Evolutionary conservation across 768 basidiomycete genomes (phyloP), one percentile per base, ranked within the genome.

Genomic region (Chalciporus sphaerocephalus): DNA sequence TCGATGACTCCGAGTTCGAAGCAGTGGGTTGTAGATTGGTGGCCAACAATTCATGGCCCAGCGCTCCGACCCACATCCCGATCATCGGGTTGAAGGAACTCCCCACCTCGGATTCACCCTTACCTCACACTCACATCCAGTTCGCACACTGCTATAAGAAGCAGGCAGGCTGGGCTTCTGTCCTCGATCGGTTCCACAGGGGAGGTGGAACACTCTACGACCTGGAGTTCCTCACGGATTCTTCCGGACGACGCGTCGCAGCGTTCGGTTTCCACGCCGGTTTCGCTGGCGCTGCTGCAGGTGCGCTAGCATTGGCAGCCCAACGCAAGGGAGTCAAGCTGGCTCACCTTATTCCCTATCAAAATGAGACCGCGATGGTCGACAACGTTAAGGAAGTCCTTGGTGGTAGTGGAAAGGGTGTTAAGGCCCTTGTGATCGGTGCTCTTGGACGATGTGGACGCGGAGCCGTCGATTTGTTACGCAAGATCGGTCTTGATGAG

Each of bases 211-310:
- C 81, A 11, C 72, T 98, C 18, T 97, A 97, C 69, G 96, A 98
- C 65, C 74, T 98, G 44, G 96, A 99, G 69, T 99, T 98, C 70
- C 75, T 98, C 51, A 86, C 81, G 52, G 92, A 98, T 61, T 79
- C 74, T 2, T 72, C 57, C 30, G 92, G 94, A 12, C 78, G 95
- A 22, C 87, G 96, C 36, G 93, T 99, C 27, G 95, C 96, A 13
- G 96, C 96, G 0, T 99, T 99, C 59, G 96, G 96, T 6, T 99
- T 86, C 72, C 90, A 98, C 65, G 96, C 96, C 11, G 96, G 96
- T 5, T 99, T 97, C 58, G 93, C 95, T n/a, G 96, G 96, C 13
- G 92, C 93, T 9, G 95, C 93, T 5, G 92, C 89, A 0, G 86
- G 89, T 17, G 89, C 88, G 7, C 76, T 98, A 21, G 92, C 90